Conservation (phyloP, 73 alveolate genomes). For the Stentor coeruleus region DNA sequence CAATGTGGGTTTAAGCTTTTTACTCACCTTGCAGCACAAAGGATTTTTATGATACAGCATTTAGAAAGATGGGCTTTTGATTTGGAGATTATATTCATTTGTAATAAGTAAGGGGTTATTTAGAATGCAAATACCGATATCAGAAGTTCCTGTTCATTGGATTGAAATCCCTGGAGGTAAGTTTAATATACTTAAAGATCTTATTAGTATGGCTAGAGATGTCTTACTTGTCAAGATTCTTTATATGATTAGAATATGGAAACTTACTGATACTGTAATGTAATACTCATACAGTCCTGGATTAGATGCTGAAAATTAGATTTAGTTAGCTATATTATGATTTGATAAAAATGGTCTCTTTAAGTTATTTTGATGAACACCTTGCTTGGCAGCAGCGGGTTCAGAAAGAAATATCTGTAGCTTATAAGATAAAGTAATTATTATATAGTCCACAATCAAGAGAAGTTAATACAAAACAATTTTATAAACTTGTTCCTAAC, state of each 20-base stretch:
- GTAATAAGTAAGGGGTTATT: slow-evolving; percentile 31
- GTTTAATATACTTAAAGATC: slow-evolving; percentile 74
- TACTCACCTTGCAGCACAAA: slow-evolving; percentile 73
- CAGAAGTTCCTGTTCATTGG: slow-evolving; percentile 86
- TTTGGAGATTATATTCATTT: slow-evolving; percentile 80
- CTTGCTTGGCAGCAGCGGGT: slow-evolving; percentile 23
- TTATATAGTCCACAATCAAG: neutral
- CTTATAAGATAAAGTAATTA: neutral
- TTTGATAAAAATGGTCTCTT: neutral
- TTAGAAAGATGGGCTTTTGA: slow-evolving; percentile 95
- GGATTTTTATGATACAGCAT: slow-evolving; percentile 69
- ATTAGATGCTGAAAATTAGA: no score
- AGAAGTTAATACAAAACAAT: neutral
- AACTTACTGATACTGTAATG: slow-evolving; percentile 27
- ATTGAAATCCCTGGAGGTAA: slow-evolving; percentile 86
- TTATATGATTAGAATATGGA: slow-evolving; percentile 47
- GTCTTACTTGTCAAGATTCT: slow-evolving; percentile 60
- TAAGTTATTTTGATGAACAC: slow-evolving; percentile 1
- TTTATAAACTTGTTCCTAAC: neutral
- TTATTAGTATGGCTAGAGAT: slow-evolving; percentile 81
- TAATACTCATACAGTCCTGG: neutral
- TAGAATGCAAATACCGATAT: slow-evolving; percentile 55
- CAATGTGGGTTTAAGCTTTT: slow-evolving; percentile 92
- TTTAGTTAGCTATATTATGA: neutral
- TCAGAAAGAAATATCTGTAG: neutral